Evolutionary conservation across 2,329 filamentous ascomycete genomes (phyloP).

Genomic region (Kalmusia sp.): DNA sequence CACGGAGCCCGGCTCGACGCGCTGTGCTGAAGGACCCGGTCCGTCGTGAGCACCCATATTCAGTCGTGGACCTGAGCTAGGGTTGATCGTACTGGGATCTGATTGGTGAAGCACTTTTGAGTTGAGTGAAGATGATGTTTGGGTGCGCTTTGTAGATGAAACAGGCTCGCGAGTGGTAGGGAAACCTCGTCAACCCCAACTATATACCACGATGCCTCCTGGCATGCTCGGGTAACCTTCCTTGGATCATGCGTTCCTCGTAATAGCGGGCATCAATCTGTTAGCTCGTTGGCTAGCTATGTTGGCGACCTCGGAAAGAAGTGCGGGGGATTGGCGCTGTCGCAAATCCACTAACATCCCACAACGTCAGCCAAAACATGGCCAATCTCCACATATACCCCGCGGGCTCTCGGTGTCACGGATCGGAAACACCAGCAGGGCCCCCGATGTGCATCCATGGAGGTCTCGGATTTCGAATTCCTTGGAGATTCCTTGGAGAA

Average conservation of each 20-base stretch:
- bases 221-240: conserved; percentile 5
- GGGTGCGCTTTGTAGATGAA: not conserved
- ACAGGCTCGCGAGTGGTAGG: not conserved
- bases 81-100: not conserved
- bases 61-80: not conserved
- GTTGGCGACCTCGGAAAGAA: conserved; percentile 15
- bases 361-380: conserved; percentile 6
- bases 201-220: not conserved
- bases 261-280: not conserved
- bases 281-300: conserved; percentile 18
- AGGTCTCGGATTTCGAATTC: not conserved
- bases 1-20: conserved; percentile 61
- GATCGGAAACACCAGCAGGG: not conserved
- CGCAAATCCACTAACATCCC: conserved; percentile 8
- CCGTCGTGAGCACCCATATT: conserved; percentile 31
- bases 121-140: not conserved
- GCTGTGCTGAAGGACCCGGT: conserved; percentile 49
- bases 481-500: not conserved
- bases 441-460: not conserved
- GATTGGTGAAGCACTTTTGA: not conserved
- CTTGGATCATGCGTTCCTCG: conserved; percentile 1
- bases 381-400: conserved; percentile 2
- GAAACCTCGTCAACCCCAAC: not conserved
- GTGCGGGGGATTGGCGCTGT: conserved; percentile 1
- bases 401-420: not conserved